Percentiles rank a stretch among this genome's conserved stretches.
These are phyloP conservation scores for Colletotrichum sp. DNA, from an alignment of 2,329 filamentous ascomycete species.

Conservation along the genomic window DNA sequence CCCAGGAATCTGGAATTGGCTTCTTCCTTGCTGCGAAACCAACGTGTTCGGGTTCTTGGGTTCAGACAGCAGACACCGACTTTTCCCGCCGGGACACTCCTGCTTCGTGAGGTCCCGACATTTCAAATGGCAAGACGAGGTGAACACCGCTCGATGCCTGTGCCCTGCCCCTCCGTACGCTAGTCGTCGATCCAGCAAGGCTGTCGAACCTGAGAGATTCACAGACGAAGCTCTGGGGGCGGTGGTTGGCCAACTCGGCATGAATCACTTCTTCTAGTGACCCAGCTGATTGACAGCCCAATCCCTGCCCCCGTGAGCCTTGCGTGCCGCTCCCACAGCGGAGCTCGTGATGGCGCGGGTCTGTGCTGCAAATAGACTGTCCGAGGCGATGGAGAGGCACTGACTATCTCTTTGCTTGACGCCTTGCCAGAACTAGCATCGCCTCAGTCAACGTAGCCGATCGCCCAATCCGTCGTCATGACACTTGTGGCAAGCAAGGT, in stretches of 20 bases:
- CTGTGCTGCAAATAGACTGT: background rate
- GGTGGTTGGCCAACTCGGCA: constrained; percentile 1
- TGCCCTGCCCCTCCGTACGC: background rate
- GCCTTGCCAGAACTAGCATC: background rate
- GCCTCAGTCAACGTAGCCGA: background rate
- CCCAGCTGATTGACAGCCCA: background rate
- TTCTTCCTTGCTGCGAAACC: constrained; percentile 10
- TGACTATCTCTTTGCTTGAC: background rate
- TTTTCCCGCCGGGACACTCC: constrained; percentile 12
- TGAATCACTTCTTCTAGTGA: background rate
- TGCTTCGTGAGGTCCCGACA: background rate
- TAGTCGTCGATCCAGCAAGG: constrained; percentile 8
- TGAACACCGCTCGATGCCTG: background rate
- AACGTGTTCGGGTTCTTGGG: constrained; percentile 5
- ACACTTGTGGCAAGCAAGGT: background rate
- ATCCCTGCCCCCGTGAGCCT: background rate
- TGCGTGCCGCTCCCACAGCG: background rate
- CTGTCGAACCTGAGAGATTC: background rate
- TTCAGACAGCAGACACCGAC: constrained; percentile 11
- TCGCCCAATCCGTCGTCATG: background rate
- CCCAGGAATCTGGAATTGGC: background rate
- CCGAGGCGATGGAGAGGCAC: background rate
- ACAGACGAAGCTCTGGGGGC: background rate
- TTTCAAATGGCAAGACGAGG: background rate
- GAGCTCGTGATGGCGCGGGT: background rate